phyloP scores from a whole-genome alignment of 164 flowering plant species.

The Cinnamomum chago region DNA sequence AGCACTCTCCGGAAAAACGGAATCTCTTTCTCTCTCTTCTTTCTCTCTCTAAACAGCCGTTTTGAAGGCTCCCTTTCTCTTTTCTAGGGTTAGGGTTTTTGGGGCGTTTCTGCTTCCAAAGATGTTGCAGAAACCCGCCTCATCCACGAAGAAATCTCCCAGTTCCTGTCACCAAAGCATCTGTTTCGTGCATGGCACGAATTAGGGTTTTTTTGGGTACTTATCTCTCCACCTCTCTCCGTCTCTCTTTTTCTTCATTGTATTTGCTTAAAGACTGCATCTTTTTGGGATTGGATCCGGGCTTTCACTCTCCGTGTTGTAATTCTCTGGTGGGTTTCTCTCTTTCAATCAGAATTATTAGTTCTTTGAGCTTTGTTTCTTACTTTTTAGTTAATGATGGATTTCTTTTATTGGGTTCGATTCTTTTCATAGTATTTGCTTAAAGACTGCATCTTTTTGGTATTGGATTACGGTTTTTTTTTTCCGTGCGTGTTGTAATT shows the following conservation, averaged over 20 bases:
- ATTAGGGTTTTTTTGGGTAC: constrained; percentile 11
- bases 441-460: neutral
- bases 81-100: constrained; percentile 31
- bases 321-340: neutral
- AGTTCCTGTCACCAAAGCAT: neutral
- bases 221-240: neutral
- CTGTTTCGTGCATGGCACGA: constrained; percentile 12
- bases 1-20: neutral
- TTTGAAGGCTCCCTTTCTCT: neutral
- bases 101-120: constrained; percentile 25
- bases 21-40: constrained; percentile 9
- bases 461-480: neutral
- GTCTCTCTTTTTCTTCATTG: neutral
- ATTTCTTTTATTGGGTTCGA: too few relatives aligned
- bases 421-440: neutral
- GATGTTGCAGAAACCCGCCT: constrained; percentile 21
- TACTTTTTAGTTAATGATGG: neutral
- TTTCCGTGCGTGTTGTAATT: too few relatives aligned
- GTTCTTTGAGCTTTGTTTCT: neutral
- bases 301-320: neutral
- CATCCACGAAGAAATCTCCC: constrained; percentile 4
- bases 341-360: neutral
- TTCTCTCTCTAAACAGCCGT: constrained; percentile 8
- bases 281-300: neutral
- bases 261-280: neutral